Evolutionary conservation across 805 yeast genomes (phyloP).

Genomic region (Hagleromyces aurorensis): DNA sequence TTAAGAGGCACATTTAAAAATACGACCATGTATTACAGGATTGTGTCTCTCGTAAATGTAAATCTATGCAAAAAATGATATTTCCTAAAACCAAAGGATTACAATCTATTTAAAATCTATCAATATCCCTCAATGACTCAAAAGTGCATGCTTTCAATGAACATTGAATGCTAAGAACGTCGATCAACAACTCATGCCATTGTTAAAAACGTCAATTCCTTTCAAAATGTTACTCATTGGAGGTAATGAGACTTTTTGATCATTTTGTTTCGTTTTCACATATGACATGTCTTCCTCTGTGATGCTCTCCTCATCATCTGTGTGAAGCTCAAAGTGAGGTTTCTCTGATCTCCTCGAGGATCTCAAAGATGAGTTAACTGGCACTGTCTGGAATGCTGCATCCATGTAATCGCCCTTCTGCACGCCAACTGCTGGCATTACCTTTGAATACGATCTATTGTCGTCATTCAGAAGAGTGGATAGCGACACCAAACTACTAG

Average conservation of each 20-base stretch:
- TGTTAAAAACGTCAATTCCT: conserved; percentile 22
- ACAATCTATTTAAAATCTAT: too few species aligned
- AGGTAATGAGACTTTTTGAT: conserved; percentile 19
- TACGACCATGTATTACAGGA: too few species aligned
- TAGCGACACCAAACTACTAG: conserved; percentile 16
- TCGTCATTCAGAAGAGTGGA: conserved; percentile 9
- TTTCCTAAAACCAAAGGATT: too few species aligned
- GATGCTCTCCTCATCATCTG: conserved; percentile 9
- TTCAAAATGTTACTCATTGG: conserved; percentile 22
- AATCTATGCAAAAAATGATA: too few species aligned
- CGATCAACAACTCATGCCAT: too few species aligned
- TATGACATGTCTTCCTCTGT: conserved; percentile 12
- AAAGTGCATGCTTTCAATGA: too few species aligned
- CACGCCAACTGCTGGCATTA: background rate
- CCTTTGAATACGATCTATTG: background rate
- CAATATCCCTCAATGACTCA: too few species aligned
- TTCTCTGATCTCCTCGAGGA: conserved; percentile 4
- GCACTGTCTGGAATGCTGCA: background rate
- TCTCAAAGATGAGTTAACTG: too few species aligned
- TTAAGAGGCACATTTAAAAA: too few species aligned
- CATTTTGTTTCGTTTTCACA: too few species aligned
- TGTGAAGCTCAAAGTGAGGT: conserved; percentile 13
- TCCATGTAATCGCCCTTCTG: conserved; percentile 1
- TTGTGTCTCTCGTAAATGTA: too few species aligned
- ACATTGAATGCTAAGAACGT: too few species aligned